Evolutionary conservation across 805 yeast genomes (phyloP).

Genomic region (Hyphopichia homilentoma): DNA sequence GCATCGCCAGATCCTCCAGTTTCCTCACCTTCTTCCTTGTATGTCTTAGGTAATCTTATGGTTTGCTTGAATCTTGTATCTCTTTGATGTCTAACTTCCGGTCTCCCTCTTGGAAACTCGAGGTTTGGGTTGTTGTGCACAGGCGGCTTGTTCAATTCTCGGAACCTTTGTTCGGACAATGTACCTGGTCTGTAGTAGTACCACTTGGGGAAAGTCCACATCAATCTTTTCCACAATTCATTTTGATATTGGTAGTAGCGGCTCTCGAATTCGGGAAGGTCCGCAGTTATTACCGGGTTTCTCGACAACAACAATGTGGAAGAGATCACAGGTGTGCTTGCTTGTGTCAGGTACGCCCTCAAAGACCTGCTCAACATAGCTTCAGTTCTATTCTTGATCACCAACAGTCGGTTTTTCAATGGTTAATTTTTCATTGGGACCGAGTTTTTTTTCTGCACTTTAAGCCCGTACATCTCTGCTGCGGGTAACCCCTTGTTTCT

Average conservation of each 20-base stretch:
- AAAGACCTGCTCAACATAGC: conserved; percentile 5
- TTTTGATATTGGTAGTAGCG: conserved; percentile 79
- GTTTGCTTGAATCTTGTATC: conserved; percentile 83
- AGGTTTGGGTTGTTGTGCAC: conserved; percentile 68
- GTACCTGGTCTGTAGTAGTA: conserved; percentile 90
- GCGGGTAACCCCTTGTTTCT: no score
- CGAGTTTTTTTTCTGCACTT: no score
- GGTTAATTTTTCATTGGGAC: no score
- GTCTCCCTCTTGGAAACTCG: conserved; percentile 78
- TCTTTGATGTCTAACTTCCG: conserved; percentile 83
- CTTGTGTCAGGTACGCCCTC: conserved; percentile 12
- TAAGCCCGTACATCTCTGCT: no score
- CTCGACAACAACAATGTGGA: conserved; percentile 71
- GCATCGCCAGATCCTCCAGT: conserved; percentile 24
- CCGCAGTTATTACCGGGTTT: conserved; percentile 80
- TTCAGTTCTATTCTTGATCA: conserved; percentile 1
- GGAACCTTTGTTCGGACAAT: conserved; percentile 75
- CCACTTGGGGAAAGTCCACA: conserved; percentile 97
- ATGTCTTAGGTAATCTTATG: conserved; percentile 68
- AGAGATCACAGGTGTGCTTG: conserved; percentile 14
- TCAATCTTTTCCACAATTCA: conserved; percentile 81
- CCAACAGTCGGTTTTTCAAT: no score
- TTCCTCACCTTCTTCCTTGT: conserved; percentile 34
- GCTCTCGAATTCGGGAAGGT: conserved; percentile 64
- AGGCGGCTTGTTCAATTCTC: conserved; percentile 73